These are phyloP conservation scores for Capsella rubella DNA, from an alignment of 441 rosid genomes.

Conservation along the genomic window DNA sequence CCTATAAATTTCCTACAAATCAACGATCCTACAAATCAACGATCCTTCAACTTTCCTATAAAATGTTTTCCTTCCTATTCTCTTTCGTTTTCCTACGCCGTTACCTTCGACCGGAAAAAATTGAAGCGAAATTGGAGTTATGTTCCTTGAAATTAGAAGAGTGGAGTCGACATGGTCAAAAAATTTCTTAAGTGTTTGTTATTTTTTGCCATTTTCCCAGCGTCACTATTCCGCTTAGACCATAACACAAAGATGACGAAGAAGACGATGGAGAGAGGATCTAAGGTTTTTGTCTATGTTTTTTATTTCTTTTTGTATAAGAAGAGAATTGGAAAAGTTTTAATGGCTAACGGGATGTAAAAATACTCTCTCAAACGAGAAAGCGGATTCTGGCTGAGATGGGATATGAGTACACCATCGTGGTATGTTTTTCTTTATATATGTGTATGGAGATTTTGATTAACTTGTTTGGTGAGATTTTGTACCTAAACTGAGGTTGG, in stretches of 20 bases:
- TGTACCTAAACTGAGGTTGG: neutral
- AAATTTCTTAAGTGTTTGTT: neutral
- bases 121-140: neutral
- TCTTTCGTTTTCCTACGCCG: no score
- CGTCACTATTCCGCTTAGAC: conserved; percentile 5
- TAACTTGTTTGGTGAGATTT: neutral
- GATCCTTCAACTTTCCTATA: no score
- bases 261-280: conserved; percentile 38
- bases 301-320: neutral
- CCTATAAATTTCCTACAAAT: no score
- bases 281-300: conserved; percentile 34
- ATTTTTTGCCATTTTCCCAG: neutral
- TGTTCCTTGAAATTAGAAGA: neutral
- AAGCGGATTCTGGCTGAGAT: conserved; percentile 62
- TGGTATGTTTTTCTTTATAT: conserved; percentile 40
- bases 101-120: no score
- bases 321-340: neutral
- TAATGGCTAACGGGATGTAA: neutral
- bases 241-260: conserved; percentile 9
- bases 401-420: conserved; percentile 66
- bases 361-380: conserved; percentile 22
- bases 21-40: no score
- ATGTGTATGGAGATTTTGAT: neutral
- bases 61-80: no score
- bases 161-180: conserved; percentile 10